These are phyloP conservation scores for Emiliania huxleyi DNA, from an alignment of 78 protist species.

Conservation along the genomic window DNA sequence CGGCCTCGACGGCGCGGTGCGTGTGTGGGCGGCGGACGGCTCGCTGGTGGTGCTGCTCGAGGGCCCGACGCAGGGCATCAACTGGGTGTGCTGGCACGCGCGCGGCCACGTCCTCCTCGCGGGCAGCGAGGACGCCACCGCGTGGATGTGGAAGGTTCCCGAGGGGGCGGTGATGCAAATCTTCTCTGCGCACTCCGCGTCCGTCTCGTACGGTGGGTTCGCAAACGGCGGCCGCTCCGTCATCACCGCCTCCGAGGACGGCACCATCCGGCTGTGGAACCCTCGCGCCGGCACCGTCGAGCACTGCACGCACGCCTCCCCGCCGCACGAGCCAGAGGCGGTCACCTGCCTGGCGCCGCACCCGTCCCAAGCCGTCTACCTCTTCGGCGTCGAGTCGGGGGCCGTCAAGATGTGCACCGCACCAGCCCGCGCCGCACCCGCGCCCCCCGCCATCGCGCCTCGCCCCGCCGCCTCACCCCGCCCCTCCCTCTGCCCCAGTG, in stretches of 20 bases:
- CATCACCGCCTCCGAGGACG: constrained; percentile 31
- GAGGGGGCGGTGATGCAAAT: constrained; percentile 27
- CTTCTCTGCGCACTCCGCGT: constrained; percentile 37
- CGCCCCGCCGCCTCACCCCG: too few relatives aligned
- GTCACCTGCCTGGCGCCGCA: not conserved
- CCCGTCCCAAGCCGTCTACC: not conserved
- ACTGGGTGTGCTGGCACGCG: constrained; percentile 31
- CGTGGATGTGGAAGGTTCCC: constrained; percentile 50
- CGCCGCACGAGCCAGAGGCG: not conserved
- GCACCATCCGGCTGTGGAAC: constrained; percentile 18
- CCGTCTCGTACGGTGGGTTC: constrained; percentile 4
- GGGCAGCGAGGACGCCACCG: constrained; percentile 30
- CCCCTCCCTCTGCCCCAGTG: too few relatives aligned
- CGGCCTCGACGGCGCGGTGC: constrained; percentile 45
- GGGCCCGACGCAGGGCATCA: constrained; percentile 36
- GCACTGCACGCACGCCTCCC: not conserved
- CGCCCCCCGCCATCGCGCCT: not conserved
- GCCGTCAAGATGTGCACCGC: not conserved
- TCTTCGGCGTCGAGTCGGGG: not conserved
- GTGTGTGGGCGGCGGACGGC: constrained; percentile 37
- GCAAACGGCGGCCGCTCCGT: not conserved
- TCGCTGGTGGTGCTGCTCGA: not conserved
- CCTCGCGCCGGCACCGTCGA: constrained; percentile 17
- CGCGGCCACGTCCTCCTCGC: constrained; percentile 34
- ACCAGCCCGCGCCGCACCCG: not conserved